Base-by-base conservation (phyloP, 1,284 basidiomycete genomes). In the Moesziomyces parantarcticus region DNA sequence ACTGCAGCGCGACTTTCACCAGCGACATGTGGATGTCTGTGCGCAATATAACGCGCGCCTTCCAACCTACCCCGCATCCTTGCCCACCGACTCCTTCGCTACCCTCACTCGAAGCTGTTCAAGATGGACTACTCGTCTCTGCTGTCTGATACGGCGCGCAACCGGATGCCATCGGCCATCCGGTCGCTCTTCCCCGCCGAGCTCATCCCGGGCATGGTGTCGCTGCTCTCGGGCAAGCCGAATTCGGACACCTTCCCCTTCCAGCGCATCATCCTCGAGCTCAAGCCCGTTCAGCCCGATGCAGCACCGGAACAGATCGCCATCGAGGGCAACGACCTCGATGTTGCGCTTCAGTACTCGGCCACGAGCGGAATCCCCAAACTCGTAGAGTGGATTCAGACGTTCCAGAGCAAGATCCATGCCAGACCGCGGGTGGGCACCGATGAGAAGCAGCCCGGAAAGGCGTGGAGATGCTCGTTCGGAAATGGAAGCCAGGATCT, bases 201-300 rank as follows among this genome's bases (percentile, higher is more conserved):
- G 84, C 85, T 86, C 18, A 87, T 85, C 2, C 92, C 93, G 0
- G 92, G 92, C 2, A 85, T 96, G 69, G 90, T 97, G 55, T 94
- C 93, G n/a, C 87, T 97, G 60, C 80, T 86, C 21, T 87, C 87
- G 7, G 88, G 88, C 22, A 86, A 87, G 84, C 96, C 96, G 22
- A 96, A 97, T 81, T 88, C 90, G 18, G 85, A 87, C 5, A 92
- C 92, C 8, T 98, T 97, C 85, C 95, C 95, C 0, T 91, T 98
- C 83, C 89, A 90, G 7, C 89, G 89, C 0, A 86, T 97, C 72
- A 88, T 87, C 22, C 81, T 88, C 54, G 85, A 85, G 60, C 80
- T 88, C 61, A 87, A 87, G 76, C 83, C 86, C 18, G 29, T 48
- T 21, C 36, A 39, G 36, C 36, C 36, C 36, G 36, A 39, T 6